Evolutionary conservation across 2,329 filamentous ascomycete genomes (phyloP), one percentile per base, ranked within the genome.

Genomic region (Aspergillus brasiliensis): DNA sequence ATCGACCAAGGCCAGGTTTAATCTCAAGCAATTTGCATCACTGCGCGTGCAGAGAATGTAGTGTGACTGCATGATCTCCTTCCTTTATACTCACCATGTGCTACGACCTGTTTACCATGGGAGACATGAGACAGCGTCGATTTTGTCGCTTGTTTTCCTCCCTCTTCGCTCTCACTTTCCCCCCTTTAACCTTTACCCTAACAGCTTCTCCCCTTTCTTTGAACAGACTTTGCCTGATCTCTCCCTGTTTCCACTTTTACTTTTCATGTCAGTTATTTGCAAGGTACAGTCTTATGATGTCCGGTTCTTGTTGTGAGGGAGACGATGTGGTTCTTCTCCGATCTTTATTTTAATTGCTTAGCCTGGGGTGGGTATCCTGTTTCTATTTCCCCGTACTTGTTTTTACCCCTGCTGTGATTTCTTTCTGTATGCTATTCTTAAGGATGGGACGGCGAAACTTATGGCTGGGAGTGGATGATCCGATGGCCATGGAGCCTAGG

Each of bases 391-490:
- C 44, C 60, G 60, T 64, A 47, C 57, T 62, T 68, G 60, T 54
- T 61, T 58, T 63, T 58, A 62, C 59, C 49, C 58, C 60, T 34
- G 37, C 58, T 64, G 62, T 31, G 23, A 17, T 49, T 49, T 49
- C 51, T 64, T 64, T 57, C 57, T 69, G 63, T 63, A 58, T 59
- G 67, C 64, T 67, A 69, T 71, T 62, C 51, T 71, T 68, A 69
- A 63, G 65, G 65, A 63, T 66, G 65, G 67, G 63, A 62, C 63
- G 71, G 71, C 71, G 71, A 73, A 73, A 65, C 58, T 67, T 67
- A 64, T 51, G 67, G 69, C 59, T 69, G 66, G 72, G 64, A 62
- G 67, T 67, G 68, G 61, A 69, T 68, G 64, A 61, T 67, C 57
- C 60, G 52, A 60, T 58, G 62, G 63, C 57, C 60, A 64, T 62